These are phyloP conservation scores for Lyophyllum shimeji DNA, from an alignment of 768 basidiomycete species.

Conservation along the genomic window DNA sequence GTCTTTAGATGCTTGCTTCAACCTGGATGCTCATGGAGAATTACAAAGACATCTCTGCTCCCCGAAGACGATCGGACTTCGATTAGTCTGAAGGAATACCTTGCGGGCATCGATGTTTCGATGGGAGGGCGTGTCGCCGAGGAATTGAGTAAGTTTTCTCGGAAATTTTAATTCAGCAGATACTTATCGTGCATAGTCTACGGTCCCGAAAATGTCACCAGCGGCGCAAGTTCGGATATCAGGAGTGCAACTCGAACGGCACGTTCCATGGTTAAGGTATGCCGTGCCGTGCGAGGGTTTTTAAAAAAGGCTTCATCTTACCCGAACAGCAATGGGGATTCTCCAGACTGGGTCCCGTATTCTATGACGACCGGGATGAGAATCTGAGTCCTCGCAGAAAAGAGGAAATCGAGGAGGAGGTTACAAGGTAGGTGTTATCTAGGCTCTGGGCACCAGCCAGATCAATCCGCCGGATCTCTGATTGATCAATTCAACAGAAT, in stretches of 20 bases:
- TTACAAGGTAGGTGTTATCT: conserved; percentile 57
- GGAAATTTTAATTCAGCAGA: conserved; percentile 15
- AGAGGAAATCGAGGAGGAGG: conserved; percentile 87
- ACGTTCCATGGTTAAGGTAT: conserved; percentile 85
- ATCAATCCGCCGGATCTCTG: conserved; percentile 8
- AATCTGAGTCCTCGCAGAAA: conserved; percentile 72
- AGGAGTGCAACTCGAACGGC: conserved; percentile 78
- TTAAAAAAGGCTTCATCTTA: background rate
- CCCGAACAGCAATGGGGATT: conserved; percentile 68
- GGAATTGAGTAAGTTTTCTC: conserved; percentile 62
- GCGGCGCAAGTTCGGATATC: conserved; percentile 91
- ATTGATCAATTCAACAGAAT: conserved; percentile 37
- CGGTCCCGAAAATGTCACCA: conserved; percentile 84
- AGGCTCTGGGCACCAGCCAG: background rate
- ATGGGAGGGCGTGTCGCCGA: conserved; percentile 97
- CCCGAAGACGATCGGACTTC: conserved; percentile 79
- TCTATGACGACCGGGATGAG: conserved; percentile 71
- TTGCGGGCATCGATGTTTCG: conserved; percentile 84
- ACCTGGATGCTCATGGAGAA: conserved; percentile 8
- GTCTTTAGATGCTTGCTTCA: conserved; percentile 25
- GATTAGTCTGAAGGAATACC: conserved; percentile 69
- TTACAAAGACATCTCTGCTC: conserved; percentile 67
- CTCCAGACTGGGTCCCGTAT: conserved; percentile 84
- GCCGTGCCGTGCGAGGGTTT: conserved; percentile 18
- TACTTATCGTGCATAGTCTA: conserved; percentile 55